These are phyloP conservation scores for Achlya hypogyna DNA, from an alignment of 352 stramenopile species.

Conservation along the genomic window DNA sequence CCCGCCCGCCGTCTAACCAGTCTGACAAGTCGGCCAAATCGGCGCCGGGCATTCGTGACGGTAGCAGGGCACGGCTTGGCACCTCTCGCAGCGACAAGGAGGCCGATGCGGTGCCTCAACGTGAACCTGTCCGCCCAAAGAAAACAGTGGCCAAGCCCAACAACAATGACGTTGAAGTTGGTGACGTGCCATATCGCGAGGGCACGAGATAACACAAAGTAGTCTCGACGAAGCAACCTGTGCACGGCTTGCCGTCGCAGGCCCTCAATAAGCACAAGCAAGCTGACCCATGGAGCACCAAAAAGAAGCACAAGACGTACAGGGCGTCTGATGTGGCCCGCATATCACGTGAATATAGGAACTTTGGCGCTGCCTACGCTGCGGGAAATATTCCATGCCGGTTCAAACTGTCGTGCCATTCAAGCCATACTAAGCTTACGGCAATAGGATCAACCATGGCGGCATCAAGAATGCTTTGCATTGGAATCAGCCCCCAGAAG, in stretches of 20 bases:
- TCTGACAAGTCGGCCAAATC: background rate
- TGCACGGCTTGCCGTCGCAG: conserved; percentile 39
- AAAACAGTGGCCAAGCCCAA: background rate
- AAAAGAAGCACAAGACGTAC: conserved; percentile 73
- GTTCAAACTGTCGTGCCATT: background rate
- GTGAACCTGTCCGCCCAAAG: background rate
- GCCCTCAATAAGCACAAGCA: conserved; percentile 67
- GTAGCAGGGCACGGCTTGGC: conserved; percentile 2
- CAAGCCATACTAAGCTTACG: background rate
- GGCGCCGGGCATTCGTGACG: background rate
- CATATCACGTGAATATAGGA: conserved; percentile 27
- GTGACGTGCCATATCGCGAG: background rate
- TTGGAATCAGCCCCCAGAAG: conserved; percentile 56
- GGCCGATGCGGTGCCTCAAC: background rate
- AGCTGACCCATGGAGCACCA: conserved; percentile 53
- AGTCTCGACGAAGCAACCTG: background rate
- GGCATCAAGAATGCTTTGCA: conserved; percentile 64
- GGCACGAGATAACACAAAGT: background rate
- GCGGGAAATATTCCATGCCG: conserved; percentile 59
- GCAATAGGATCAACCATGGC: conserved; percentile 54
- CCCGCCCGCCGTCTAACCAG: background rate
- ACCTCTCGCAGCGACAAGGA: conserved; percentile 13
- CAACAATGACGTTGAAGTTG: background rate
- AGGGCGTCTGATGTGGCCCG: conserved; percentile 12
- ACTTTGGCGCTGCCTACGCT: conserved; percentile 59